Conservation (phyloP, 352 stramenopile species). For the Phytophthora vignae region DNA sequence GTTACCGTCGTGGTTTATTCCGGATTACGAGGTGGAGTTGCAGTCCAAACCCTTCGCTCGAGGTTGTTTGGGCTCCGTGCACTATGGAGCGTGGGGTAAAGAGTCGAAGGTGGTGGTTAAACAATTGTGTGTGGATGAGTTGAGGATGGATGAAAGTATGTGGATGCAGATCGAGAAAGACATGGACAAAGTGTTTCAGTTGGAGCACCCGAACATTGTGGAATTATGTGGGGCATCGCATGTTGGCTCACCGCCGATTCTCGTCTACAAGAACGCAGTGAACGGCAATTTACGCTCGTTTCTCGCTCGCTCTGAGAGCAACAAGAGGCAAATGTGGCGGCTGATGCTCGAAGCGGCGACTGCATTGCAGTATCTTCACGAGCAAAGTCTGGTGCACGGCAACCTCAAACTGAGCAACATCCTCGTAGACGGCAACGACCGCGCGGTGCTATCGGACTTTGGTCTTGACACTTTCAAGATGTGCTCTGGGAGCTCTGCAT, state of each 20-base stretch:
- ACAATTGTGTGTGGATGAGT: background rate
- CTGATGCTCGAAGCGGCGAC: conserved; percentile 23
- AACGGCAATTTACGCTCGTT: background rate
- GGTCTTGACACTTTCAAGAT: conserved; percentile 17
- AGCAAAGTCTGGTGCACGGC: conserved; percentile 30
- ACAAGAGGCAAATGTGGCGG: conserved; percentile 2
- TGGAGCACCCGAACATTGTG: conserved; percentile 16
- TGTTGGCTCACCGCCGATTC: conserved; percentile 2
- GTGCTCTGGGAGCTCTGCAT: background rate
- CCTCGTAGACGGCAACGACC: conserved; percentile 17
- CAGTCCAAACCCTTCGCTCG: conserved; percentile 2
- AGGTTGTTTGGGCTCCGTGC: background rate
- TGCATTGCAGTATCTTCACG: conserved; percentile 34
- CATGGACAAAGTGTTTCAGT: conserved; percentile 4
- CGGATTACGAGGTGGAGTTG: conserved; percentile 1
- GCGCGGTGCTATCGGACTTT: conserved; percentile 36
- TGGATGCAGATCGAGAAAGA: conserved; percentile 4
- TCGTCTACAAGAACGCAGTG: conserved; percentile 12
- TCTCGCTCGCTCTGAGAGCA: background rate
- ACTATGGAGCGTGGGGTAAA: background rate
- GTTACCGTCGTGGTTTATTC: conserved; percentile 10
- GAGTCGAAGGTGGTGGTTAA: conserved; percentile 1
- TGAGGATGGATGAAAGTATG: conserved; percentile 1
- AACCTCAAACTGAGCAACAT: conserved; percentile 45
- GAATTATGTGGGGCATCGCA: conserved; percentile 17